Conservation (phyloP, 176 grass and related monocot species). For the Oryza nivara region DNA sequence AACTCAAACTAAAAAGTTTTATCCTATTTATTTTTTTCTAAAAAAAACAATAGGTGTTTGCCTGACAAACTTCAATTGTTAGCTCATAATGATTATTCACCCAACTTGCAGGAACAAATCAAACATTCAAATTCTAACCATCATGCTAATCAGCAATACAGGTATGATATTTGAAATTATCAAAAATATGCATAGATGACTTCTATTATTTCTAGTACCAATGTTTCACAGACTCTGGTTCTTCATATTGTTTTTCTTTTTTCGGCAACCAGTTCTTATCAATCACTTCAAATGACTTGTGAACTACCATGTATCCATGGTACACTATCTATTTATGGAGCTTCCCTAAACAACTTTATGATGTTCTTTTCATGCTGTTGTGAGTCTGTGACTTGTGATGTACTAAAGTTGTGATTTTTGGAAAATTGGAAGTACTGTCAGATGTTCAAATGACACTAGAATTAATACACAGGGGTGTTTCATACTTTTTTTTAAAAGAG, state of each 20-base stretch:
- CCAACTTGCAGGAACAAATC: background rate
- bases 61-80: background rate
- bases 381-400: background rate
- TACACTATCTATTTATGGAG: background rate
- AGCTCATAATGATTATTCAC: background rate
- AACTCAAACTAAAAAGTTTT: too few relatives aligned
- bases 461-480: background rate
- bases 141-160: background rate
- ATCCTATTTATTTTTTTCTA: too few relatives aligned
- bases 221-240: background rate
- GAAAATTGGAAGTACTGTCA: too few relatives aligned
- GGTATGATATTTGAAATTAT: background rate
- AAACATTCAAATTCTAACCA: background rate
- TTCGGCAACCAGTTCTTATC: background rate
- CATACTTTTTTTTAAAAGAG: too few relatives aligned
- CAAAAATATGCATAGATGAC: too few relatives aligned
- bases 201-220: background rate
- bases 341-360: too few relatives aligned
- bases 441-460: background rate
- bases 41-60: background rate
- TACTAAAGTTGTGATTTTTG: background rate
- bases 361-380: background rate
- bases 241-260: background rate
- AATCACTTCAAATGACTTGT: background rate
- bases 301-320: background rate